Evolutionary conservation across 345 rosid species (phyloP), one percentile per base, ranked within the genome.

Genomic region (Arabis alpina): DNA sequence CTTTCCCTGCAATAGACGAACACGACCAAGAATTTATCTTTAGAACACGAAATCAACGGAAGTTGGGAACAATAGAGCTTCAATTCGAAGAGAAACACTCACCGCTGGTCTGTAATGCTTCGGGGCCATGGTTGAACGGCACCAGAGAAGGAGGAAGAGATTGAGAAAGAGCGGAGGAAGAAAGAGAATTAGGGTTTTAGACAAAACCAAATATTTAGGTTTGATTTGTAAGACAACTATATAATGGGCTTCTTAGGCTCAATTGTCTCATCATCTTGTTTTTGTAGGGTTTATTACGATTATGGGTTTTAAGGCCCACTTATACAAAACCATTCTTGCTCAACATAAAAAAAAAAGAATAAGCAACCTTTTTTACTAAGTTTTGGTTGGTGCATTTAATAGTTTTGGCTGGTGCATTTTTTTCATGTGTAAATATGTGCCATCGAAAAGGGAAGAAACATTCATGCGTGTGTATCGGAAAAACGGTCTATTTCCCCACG

Each of bases 71-170:
- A 34, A 13, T 8, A 25, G 1, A 27, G 56, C 40, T 8, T 32
- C 30, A 13, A 12, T 24, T 9, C 14, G 39, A 27, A 3, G 23
- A 8, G n/a, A 47, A 62, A 34, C 64, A 77, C 91, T 82, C 75
- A 87, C 98, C 44, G 97, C 63, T 53, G 98, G 97, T 8, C 97
- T 75, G 68, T 93, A 90, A 75, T 93, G 98, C 87, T 88, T 93
- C 61, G 90, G 88, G 2, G 8, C 37, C 87, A 87, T 93, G 58
- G 86, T 84, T 79, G 77, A 16, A 45, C 70, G 40, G 37, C 34
- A 55, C 34, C 4, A 57, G 58, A 23, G 63, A 42, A 50, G 37
- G 47, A 32, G 49, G 10, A 42, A 7, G 37, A 58, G 74, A 70
- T 0, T 32, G 50, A 28, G 66, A 32, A 41, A n/a, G 47, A 43